Percentiles rank a stretch among this genome's conserved stretches.
Conservation (phyloP, 768 basidiomycete species). For the Lactarius quietus region DNA sequence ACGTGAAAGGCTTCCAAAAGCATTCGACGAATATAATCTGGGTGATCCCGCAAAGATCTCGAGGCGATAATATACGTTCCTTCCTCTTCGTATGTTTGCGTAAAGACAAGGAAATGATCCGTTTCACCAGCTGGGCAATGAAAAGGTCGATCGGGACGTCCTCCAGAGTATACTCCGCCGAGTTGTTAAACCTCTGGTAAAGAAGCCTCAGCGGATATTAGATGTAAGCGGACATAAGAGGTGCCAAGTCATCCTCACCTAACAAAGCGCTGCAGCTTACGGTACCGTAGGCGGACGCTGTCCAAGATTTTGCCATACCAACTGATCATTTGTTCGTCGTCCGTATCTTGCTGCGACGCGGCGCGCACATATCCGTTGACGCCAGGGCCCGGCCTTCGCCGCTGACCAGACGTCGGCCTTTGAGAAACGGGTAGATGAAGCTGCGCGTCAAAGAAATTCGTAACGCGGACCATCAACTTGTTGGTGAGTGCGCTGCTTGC, state of each 20-base stretch:
- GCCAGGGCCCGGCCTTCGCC: conserved; percentile 29
- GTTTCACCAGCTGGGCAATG: conserved; percentile 73
- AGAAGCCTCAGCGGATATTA: conserved; percentile 45
- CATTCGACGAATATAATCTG: conserved; percentile 73
- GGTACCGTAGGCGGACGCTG: conserved; percentile 84
- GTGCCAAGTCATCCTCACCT: conserved; percentile 45
- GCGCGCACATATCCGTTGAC: conserved; percentile 28
- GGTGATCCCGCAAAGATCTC: conserved; percentile 66
- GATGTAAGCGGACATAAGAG: conserved; percentile 11
- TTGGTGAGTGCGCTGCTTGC: conserved; percentile 77
- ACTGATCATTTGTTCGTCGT: conserved; percentile 71
- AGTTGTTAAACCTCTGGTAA: conserved; percentile 88
- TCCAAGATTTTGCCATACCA: conserved; percentile 96
- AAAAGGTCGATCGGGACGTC: conserved; percentile 71
- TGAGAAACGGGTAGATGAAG: conserved; percentile 65
- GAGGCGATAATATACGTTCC: conserved; percentile 90
- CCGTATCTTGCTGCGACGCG: conserved; percentile 51
- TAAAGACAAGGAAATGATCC: conserved; percentile 93
- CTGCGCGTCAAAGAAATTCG: conserved; percentile 93
- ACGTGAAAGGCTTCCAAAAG: conserved; percentile 84
- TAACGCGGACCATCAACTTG: conserved; percentile 87
- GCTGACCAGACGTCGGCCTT: conserved; percentile 24
- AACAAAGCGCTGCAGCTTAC: conserved; percentile 92
- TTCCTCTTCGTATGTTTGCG: conserved; percentile 80
- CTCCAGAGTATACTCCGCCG: conserved; percentile 85